Evolutionary conservation across 2,329 filamentous ascomycete species (phyloP).

Genomic region (Colletotrichum sp.): DNA sequence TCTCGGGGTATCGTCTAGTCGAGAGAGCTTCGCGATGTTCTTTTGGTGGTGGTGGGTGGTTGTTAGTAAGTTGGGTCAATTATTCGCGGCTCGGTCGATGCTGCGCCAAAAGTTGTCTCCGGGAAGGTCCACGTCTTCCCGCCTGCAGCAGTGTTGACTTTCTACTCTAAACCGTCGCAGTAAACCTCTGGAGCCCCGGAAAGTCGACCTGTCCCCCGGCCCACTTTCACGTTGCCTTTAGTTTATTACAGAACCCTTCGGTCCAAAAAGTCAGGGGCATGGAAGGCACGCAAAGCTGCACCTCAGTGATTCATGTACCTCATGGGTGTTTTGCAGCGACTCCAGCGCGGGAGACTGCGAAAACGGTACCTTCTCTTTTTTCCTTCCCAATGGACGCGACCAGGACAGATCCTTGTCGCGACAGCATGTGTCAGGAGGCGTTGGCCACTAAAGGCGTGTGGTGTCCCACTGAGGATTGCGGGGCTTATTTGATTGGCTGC

Average conservation of each 20-base stretch:
- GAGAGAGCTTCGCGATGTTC: background rate
- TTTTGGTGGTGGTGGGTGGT: background rate
- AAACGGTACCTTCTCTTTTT: slow-evolving; percentile 4
- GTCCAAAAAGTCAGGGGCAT: background rate
- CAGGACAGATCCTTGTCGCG: slow-evolving; percentile 35
- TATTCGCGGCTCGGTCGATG: slow-evolving; percentile 2
- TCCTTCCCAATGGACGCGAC: slow-evolving; percentile 16
- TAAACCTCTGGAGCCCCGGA: background rate
- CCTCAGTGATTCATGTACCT: background rate
- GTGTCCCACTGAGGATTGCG: background rate
- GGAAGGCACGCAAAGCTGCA: background rate
- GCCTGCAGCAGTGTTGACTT: slow-evolving; percentile 18
- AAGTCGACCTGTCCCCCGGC: slow-evolving; percentile 3
- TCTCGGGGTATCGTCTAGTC: slow-evolving; percentile 13
- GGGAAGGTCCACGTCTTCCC: background rate
- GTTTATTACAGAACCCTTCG: background rate
- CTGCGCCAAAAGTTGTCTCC: background rate
- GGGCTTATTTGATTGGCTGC: slow-evolving; percentile 19
- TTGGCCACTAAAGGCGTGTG: slow-evolving; percentile 19
- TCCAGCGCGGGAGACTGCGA: background rate
- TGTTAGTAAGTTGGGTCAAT: background rate
- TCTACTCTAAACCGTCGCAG: background rate
- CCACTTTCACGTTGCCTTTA: slow-evolving; percentile 9
- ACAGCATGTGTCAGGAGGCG: slow-evolving; percentile 36
- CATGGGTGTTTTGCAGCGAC: background rate